phyloP scores from a whole-genome alignment of 2,329 filamentous ascomycete species.

The Thyridium curvatum region DNA sequence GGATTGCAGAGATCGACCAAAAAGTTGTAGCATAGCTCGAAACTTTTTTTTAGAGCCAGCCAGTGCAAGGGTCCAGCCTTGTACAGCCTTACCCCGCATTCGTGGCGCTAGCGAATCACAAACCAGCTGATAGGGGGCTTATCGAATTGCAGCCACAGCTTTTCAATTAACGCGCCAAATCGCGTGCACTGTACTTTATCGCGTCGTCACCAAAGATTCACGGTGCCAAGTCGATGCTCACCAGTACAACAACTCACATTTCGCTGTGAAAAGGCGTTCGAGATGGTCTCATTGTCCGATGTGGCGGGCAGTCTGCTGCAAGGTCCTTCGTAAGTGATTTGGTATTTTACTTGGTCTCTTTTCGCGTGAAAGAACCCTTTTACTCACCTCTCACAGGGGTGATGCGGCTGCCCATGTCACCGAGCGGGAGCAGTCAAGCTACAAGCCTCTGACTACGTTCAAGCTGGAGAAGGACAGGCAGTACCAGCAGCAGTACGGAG shows the following conservation, averaged over 20 bases:
- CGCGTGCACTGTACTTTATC: no score
- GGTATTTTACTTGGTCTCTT: not conserved
- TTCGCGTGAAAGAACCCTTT: not conserved
- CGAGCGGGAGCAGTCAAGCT: constrained; percentile 47
- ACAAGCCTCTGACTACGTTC: constrained; percentile 73
- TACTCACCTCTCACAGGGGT: constrained; percentile 23
- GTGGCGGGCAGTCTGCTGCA: constrained; percentile 36
- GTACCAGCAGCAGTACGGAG: constrained; percentile 92
- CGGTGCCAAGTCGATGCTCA: constrained; percentile 1
- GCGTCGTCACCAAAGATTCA: no score
- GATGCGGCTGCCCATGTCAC: constrained; percentile 28
- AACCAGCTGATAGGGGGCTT: no score
- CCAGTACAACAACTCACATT: no score
- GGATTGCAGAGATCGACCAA: not conserved
- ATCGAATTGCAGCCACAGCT: no score
- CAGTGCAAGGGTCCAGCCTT: constrained; percentile 1
- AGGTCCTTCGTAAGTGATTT: constrained; percentile 37
- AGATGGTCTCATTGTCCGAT: constrained; percentile 40
- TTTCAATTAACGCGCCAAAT: no score
- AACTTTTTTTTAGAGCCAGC: constrained; percentile 3
- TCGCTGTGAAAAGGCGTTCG: constrained; percentile 7
- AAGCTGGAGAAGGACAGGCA: constrained; percentile 62
- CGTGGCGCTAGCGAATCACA: not conserved
- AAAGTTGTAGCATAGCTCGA: not conserved
- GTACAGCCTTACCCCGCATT: constrained; percentile 10